Percentiles rank a stretch among this genome's conserved stretches.
phyloP scores from a whole-genome alignment of 2,329 filamentous ascomycete genomes.

The Penicillium occitanis region DNA sequence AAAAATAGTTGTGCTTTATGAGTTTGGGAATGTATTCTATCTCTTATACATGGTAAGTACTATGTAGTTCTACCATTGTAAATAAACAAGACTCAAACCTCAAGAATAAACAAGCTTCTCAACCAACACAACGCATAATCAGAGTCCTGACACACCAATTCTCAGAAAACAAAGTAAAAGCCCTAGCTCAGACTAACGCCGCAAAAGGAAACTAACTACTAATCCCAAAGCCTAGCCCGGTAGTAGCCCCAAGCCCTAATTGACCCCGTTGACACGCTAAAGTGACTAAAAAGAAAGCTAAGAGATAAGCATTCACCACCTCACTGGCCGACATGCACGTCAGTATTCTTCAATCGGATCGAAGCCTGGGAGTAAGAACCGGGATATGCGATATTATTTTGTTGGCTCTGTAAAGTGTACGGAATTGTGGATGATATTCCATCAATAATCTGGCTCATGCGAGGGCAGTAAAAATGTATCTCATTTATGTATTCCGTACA shows the following conservation, averaged over 20 bases:
- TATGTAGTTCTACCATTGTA: background rate
- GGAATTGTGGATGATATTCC: background rate
- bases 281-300: background rate
- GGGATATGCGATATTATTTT: background rate
- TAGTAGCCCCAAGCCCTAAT: background rate
- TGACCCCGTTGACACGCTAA: background rate
- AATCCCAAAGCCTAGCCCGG: background rate
- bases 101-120: background rate
- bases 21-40: background rate
- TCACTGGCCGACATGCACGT: constrained; percentile 7
- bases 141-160: background rate
- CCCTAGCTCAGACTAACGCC: background rate
- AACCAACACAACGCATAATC: background rate
- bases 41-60: background rate
- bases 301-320: constrained; percentile 13
- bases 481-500: background rate
- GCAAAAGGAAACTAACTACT: constrained; percentile 7
- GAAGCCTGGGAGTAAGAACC: background rate
- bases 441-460: background rate
- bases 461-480: background rate
- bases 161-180: background rate
- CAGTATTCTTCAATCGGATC: constrained; percentile 3
- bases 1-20: background rate
- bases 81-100: background rate
- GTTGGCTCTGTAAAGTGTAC: background rate